Percentiles rank a stretch among this genome's conserved stretches.
Conservation (phyloP, 768 basidiomycete species). For the Suillus ampliporus region DNA sequence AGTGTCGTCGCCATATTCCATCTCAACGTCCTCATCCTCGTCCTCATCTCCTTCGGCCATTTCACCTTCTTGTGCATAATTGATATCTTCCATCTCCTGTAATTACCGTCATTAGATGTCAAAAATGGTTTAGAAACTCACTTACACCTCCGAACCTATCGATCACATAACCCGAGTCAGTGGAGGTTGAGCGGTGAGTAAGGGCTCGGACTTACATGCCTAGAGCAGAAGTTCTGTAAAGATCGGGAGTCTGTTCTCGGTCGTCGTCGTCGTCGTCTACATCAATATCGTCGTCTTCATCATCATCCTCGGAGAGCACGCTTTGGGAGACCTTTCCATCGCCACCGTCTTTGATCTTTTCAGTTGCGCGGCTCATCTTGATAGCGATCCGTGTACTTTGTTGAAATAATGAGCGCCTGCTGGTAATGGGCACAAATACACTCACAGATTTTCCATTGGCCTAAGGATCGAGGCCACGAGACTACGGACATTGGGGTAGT, state of each 20-base stretch:
- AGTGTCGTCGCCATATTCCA: constrained; percentile 86
- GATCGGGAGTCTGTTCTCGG: constrained; percentile 86
- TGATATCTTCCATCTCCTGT: constrained; percentile 86
- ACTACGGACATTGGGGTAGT: constrained; percentile 88
- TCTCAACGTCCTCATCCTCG: constrained; percentile 83
- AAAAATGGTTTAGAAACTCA: constrained; percentile 5
- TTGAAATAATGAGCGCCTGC: constrained; percentile 16
- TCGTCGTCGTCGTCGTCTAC: constrained; percentile 56
- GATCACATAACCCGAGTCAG: neutral
- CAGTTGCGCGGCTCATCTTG: constrained; percentile 88
- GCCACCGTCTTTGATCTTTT: constrained; percentile 62
- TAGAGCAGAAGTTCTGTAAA: constrained; percentile 95
- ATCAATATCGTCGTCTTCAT: constrained; percentile 60
- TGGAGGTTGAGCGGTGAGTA: neutral
- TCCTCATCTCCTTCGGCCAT: constrained; percentile 86
- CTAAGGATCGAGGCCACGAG: constrained; percentile 88
- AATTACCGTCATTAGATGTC: constrained; percentile 23
- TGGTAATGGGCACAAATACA: constrained; percentile 12
- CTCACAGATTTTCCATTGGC: constrained; percentile 89
- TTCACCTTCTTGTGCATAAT: constrained; percentile 69
- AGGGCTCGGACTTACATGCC: constrained; percentile 72
- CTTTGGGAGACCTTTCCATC: constrained; percentile 52
- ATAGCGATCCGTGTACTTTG: constrained; percentile 93
- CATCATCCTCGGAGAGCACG: constrained; percentile 48
- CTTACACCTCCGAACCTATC: constrained; percentile 79